These are phyloP conservation scores for Sphagnum contortum DNA, from an alignment of 225 moss, liverwort and hornwort genomes.

Conservation along the genomic window DNA sequence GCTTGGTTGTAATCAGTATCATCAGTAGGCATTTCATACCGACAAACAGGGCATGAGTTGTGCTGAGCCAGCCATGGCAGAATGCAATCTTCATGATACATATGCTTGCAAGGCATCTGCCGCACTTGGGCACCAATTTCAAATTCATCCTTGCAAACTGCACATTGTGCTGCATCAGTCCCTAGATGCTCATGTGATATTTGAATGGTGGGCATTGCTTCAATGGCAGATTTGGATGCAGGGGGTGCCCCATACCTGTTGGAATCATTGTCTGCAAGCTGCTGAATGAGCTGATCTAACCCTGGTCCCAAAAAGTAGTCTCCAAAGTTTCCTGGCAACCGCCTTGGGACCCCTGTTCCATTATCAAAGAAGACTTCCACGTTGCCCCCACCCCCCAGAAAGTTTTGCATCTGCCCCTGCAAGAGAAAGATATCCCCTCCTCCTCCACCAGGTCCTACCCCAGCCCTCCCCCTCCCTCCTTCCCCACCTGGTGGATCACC, in stretches of 20 bases:
- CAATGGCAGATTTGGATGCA: slow-evolving; percentile 82
- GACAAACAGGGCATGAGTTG: slow-evolving; percentile 97
- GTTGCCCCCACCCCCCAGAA: slow-evolving; percentile 76
- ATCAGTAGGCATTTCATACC: slow-evolving; percentile 97
- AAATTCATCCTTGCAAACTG: slow-evolving; percentile 99
- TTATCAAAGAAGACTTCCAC: slow-evolving; percentile 97
- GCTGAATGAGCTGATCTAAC: slow-evolving; percentile 94
- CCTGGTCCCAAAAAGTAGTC: slow-evolving; percentile 97
- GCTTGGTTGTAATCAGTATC: slow-evolving; percentile 78
- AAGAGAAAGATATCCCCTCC: slow-evolving; percentile 32
- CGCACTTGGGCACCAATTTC: slow-evolving; percentile 63
- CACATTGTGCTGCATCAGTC: slow-evolving; percentile 93
- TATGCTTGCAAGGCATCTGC: slow-evolving; percentile 99
- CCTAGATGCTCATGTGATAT: slow-evolving; percentile 77
- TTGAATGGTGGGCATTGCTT: slow-evolving; percentile 85
- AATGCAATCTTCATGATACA: slow-evolving; percentile 97
- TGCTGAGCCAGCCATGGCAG: slow-evolving; percentile 88
- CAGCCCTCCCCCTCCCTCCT: slow-evolving; percentile 15
- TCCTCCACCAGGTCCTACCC: slow-evolving; percentile 24
- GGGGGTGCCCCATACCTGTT: slow-evolving; percentile 79
- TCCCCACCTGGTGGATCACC: slow-evolving; percentile 14
- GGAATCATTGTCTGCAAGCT: slow-evolving; percentile 95
- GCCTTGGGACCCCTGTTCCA: slow-evolving; percentile 65
- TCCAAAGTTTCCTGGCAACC: slow-evolving; percentile 88
- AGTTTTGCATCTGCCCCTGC: slow-evolving; percentile 91